Conservation (phyloP, 305 asterid species). For the Solanum aculeatissimum region DNA sequence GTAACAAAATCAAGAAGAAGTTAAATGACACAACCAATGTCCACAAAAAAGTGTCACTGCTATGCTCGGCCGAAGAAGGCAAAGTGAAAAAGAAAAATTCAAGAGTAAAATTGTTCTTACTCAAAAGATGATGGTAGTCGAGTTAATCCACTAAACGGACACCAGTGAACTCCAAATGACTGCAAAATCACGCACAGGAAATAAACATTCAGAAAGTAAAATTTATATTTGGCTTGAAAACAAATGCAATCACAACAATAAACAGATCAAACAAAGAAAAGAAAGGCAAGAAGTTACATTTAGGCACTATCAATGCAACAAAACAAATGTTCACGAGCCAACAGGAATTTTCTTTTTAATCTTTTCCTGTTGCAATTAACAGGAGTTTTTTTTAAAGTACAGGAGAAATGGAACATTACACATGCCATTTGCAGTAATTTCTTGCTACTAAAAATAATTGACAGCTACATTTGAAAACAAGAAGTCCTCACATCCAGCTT, state of each 20-base stretch:
- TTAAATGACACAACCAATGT: neutral
- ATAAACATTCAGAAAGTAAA: neutral
- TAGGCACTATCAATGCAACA: neutral
- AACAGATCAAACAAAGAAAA: neutral
- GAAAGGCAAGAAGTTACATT: neutral
- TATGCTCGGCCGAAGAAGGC: neutral
- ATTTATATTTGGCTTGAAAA: neutral
- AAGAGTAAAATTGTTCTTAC: conserved; percentile 8
- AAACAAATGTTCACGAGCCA: neutral
- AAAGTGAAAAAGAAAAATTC: neutral
- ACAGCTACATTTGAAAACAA: neutral
- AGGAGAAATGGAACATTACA: neutral
- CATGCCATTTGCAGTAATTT: neutral
- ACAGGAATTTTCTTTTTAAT: neutral
- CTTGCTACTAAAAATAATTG: neutral
- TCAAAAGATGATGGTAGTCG: conserved; percentile 19
- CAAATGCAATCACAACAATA: neutral
- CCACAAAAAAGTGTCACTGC: neutral
- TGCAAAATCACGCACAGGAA: conserved; percentile 4
- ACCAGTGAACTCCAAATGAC: conserved; percentile 32
- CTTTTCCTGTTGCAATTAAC: neutral
- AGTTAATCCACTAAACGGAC: conserved; percentile 23
- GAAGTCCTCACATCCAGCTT: neutral
- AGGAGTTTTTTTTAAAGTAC: neutral
- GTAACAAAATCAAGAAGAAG: neutral